These are phyloP conservation scores for Penicillium antarcticum DNA, from an alignment of 495 filamentous ascomycete species.

Conservation along the genomic window DNA sequence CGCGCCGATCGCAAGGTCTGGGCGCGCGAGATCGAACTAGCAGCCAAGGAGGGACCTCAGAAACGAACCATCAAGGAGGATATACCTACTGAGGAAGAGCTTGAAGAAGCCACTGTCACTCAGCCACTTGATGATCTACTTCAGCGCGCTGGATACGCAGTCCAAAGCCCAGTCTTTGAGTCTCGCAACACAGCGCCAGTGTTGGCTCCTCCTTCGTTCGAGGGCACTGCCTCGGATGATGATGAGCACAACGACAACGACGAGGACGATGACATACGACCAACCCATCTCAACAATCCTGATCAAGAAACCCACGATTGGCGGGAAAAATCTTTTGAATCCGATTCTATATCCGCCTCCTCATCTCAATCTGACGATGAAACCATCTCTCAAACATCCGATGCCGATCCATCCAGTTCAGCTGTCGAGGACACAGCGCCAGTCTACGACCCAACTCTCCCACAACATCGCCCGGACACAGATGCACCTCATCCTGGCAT, in stretches of 20 bases:
- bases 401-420: slow-evolving; percentile 15
- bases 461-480: slow-evolving; percentile 62
- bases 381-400: slow-evolving; percentile 12
- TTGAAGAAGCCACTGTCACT: slow-evolving; percentile 15
- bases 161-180: slow-evolving; percentile 25
- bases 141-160: slow-evolving; percentile 45
- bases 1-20: slow-evolving; percentile 58
- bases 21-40: slow-evolving; percentile 49
- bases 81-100: slow-evolving; percentile 23
- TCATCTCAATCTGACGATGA: slow-evolving; percentile 12
- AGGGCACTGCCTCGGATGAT: slow-evolving; percentile 17
- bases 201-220: slow-evolving; percentile 20
- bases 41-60: slow-evolving; percentile 26
- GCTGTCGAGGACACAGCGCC: slow-evolving; percentile 1
- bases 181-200: slow-evolving; percentile 17
- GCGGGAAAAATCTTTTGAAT: not conserved
- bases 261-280: slow-evolving; percentile 13
- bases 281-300: slow-evolving; percentile 1
- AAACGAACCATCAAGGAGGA: slow-evolving; percentile 16
- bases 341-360: slow-evolving; percentile 13
- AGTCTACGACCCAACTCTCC: slow-evolving; percentile 64
- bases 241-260: slow-evolving; percentile 15
- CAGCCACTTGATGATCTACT: slow-evolving; percentile 49
- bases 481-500: slow-evolving; percentile 15
- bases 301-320: not conserved